Evolutionary conservation across 2,329 filamentous ascomycete genomes (phyloP).

Genomic region (Pyrenophora tritici-repentis): DNA sequence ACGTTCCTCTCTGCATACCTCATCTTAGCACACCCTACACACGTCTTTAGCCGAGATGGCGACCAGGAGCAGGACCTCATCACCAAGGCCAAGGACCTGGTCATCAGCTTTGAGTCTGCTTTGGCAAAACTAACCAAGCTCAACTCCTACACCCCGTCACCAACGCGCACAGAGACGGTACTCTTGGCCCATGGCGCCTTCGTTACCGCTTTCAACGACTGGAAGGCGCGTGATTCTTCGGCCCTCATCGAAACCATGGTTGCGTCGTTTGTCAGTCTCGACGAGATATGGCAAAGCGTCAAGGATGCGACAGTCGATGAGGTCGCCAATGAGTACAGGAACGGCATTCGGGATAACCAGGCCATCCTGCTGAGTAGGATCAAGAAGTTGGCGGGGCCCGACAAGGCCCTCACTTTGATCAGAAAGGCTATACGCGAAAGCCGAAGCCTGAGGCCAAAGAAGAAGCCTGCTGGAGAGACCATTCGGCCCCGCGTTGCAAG

Average conservation of each 20-base stretch:
- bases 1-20: slow-evolving; percentile 81
- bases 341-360: slow-evolving; percentile 82
- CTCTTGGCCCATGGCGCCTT: slow-evolving; percentile 74
- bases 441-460: slow-evolving; percentile 66
- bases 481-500: slow-evolving; percentile 71
- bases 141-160: slow-evolving; percentile 70
- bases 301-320: slow-evolving; percentile 76
- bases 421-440: slow-evolving; percentile 75
- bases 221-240: slow-evolving; percentile 80
- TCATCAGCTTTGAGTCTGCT: slow-evolving; percentile 78
- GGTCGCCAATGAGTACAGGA: slow-evolving; percentile 75
- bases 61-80: slow-evolving; percentile 73
- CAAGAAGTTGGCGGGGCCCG: slow-evolving; percentile 74
- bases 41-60: slow-evolving; percentile 76
- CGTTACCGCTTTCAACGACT: slow-evolving; percentile 78
- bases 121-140: slow-evolving; percentile 67
- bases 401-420: slow-evolving; percentile 73
- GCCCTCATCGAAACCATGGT: slow-evolving; percentile 83
- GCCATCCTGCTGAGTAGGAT: slow-evolving; percentile 78
- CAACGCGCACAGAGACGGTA: slow-evolving; percentile 65
- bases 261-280: slow-evolving; percentile 82
- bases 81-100: slow-evolving; percentile 74
- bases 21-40: slow-evolving; percentile 77
- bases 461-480: slow-evolving; percentile 68
- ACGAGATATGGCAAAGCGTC: slow-evolving; percentile 82